Base-by-base conservation (phyloP, 1,284 basidiomycete genomes). In the Singerocomus rubriflavus region DNA sequence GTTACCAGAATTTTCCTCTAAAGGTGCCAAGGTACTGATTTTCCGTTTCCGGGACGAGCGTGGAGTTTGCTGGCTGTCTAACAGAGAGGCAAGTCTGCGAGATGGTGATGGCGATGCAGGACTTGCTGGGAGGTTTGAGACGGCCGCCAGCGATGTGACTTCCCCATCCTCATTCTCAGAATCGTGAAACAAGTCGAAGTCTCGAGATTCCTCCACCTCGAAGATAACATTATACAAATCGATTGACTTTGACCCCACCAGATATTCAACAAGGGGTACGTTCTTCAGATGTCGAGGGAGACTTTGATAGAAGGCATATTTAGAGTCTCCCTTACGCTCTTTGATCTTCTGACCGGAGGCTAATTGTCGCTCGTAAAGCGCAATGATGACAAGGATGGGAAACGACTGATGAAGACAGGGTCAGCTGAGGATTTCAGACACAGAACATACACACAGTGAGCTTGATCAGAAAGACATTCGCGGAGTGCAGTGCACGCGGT, bases 391-490 rank as follows among this genome's bases (percentile, higher is more conserved):
- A 21, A 97, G 77, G 48, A 86, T 81, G 0, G 92, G 93, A 62
- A 95, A 85, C 12, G 82, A 82, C 80, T 86, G 35, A 46, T 27
- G 55, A 12, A 55, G 47, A 40, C 13, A 44, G 46, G 32, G 26
- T 65, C 31, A 53, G 42, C 12, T 9, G 33, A 41, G 37, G 41
- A n/a, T 30, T 17, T 27, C 14, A 32, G 38, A 41, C 7, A 5
- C 7, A 4, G 31, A 51, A 41, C 7, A 40, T 26, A 53, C 60
- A 13, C 31, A 58, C 59, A 29, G 91, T 93, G 8, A 87, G 53
- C 57, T 84, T 88, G 67, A 95, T 92, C 44, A 91, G 73, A 62
- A 91, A 84, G 2, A 94, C 91, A 61, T 94, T 94, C 35, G 80
- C 72, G 0, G 84, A 78, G 64, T 95, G 93, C 21, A 95, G 70